Base-by-base conservation (phyloP, 495 filamentous ascomycete genomes). In the Darksidea phi region DNA sequence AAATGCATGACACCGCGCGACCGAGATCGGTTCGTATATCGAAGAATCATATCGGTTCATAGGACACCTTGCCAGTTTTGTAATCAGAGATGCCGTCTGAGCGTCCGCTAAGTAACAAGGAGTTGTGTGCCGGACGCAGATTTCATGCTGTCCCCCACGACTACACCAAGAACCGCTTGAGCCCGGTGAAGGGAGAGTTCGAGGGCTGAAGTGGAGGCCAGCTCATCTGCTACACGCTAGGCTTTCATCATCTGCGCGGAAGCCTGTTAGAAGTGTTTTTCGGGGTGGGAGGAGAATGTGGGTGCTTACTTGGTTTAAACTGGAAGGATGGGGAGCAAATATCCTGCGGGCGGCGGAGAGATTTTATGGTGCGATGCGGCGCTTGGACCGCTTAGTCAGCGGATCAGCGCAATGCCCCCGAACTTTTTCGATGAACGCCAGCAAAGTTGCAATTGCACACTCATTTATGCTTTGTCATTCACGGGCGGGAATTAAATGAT, bases 41-140 rank as follows among this genome's bases (percentile, higher is more conserved):
- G 36, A 38, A 15, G 10, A 23, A 34, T 52, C 24, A 17, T 13
- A 5, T 52, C 20, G 20, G n/a, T n/a, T n/a, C 18, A 23, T 43
- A 17, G 45, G 50, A 74, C 67, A 68, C 73, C 80, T 80, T 82
- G 28, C 82, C 78, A 81, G 76, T 73, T 74, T 74, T 65, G 56
- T 70, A 72, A 74, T 97, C 94, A 97, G 94, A 97, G 91, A 91
- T 96, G 90, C 90, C 86, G 83, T 88, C 82, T 86, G 88, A 82
- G 91, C 95, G 93, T 96, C 88, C 91, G 91, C 78, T 70, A 78
- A 80, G 78, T 88, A 95, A 96, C 89, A 96, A 96, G 92, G 85
- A 86, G 78, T 32, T 76, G 82, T 96, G 94, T 97, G 94, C 90
- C 92, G 91, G 91, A 96, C 95, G 90, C 95, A 84, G 81, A 87